Conservation (phyloP, 805 yeast genomes). For the Trichomonascus vanleenenianus region DNA sequence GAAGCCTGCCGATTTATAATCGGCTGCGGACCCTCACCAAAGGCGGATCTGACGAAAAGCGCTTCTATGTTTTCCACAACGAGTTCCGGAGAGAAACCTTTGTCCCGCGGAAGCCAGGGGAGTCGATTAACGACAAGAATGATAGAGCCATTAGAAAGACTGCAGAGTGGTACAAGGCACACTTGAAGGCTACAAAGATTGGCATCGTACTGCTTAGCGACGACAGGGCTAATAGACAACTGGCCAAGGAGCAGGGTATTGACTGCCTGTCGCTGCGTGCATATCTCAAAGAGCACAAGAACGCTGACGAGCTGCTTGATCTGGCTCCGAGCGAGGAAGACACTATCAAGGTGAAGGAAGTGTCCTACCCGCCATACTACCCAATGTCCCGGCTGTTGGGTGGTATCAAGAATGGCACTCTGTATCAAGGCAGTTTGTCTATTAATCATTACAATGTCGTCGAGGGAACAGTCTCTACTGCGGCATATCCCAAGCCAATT, state of each 20-base stretch:
- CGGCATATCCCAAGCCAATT: conserved; percentile 73
- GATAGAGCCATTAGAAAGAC: conserved; percentile 82
- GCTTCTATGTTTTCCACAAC: conserved; percentile 88
- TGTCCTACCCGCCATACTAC: conserved; percentile 69
- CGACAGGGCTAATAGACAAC: conserved; percentile 57
- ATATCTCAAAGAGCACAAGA: conserved; percentile 65
- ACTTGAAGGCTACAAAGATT: conserved; percentile 36
- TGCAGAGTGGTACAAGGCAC: conserved; percentile 63
- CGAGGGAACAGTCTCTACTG: conserved; percentile 73
- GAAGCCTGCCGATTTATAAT: conserved; percentile 80
- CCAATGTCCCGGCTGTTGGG: conserved; percentile 79
- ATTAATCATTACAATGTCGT: conserved; percentile 80
- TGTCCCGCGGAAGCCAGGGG: conserved; percentile 53
- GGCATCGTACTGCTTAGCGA: conserved; percentile 49
- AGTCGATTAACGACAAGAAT: conserved; percentile 79
- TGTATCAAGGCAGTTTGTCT: conserved; percentile 77
- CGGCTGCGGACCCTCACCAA: conserved; percentile 72
- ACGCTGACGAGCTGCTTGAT: conserved; percentile 68
- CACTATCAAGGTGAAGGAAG: conserved; percentile 35
- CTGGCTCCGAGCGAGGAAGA: conserved; percentile 48
- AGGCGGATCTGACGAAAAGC: conserved; percentile 55
- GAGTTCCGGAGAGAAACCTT: conserved; percentile 75
- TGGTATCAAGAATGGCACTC: conserved; percentile 78
- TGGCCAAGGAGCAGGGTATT: conserved; percentile 49
- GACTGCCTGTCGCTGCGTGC: conserved; percentile 50